phyloP scores from a whole-genome alignment of 768 basidiomycete genomes.

The Boletus sensibilis region DNA sequence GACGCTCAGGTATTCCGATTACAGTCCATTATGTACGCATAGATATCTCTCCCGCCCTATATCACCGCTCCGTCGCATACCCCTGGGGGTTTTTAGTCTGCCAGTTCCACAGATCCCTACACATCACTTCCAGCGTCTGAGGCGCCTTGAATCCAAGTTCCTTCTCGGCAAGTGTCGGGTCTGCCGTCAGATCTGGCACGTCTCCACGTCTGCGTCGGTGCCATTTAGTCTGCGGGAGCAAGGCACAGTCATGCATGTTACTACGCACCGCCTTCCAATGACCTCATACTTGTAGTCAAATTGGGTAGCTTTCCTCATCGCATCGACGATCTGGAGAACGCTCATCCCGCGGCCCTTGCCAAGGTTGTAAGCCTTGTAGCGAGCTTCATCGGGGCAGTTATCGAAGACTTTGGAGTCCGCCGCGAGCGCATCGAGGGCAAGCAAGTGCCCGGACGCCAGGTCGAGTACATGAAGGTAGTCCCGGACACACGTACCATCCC shows the following conservation, averaged over 20 bases:
- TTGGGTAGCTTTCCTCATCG: conserved; percentile 90
- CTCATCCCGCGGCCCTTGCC: conserved; percentile 91
- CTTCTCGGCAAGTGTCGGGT: conserved; percentile 85
- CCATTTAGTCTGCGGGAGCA: conserved; percentile 1
- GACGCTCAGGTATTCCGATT: conserved; percentile 1
- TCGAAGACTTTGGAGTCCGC: conserved; percentile 58
- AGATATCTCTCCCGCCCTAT: conserved; percentile 4
- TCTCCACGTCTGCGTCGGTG: conserved; percentile 69
- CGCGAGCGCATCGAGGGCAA: conserved; percentile 82
- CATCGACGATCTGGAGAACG: conserved; percentile 90
- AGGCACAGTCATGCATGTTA: not conserved
- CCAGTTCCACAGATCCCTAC: conserved; percentile 98
- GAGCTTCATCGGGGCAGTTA: conserved; percentile 48
- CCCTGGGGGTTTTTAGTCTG: conserved; percentile 89
- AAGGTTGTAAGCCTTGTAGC: conserved; percentile 94
- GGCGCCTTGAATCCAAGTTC: conserved; percentile 91
- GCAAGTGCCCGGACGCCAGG: conserved; percentile 89
- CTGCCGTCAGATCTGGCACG: conserved; percentile 94
- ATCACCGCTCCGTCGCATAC: conserved; percentile 42
- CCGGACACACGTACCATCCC: conserved; percentile 97
- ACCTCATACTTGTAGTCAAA: conserved; percentile 88
- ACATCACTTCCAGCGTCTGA: conserved; percentile 86
- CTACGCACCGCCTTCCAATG: conserved; percentile 80
- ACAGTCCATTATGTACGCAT: conserved; percentile 22
- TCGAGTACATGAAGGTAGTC: conserved; percentile 95